Evolutionary conservation across 768 basidiomycete genomes (phyloP).

Genomic region (Leccinum disarticulatum): DNA sequence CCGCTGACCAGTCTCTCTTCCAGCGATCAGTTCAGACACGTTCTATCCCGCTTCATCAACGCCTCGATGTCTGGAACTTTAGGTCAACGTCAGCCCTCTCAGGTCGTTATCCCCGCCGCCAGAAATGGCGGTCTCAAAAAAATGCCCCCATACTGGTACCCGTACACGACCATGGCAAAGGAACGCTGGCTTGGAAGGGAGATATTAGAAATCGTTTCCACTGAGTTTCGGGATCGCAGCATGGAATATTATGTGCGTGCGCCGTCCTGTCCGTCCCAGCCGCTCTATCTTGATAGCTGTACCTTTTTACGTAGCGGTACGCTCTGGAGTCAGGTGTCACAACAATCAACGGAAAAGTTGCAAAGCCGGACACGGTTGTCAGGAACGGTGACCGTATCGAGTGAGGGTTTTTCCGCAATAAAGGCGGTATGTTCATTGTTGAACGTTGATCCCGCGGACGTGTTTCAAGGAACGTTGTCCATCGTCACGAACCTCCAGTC

Average conservation of each 20-base stretch:
- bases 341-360: slow-evolving; percentile 88
- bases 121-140: slow-evolving; percentile 61
- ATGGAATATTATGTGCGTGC: slow-evolving; percentile 92
- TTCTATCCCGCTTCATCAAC: slow-evolving; percentile 51
- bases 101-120: slow-evolving; percentile 16
- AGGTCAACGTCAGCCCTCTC: slow-evolving; percentile 28
- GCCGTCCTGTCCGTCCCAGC: neutral
- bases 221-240: slow-evolving; percentile 90
- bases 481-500: slow-evolving; percentile 97
- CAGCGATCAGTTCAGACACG: slow-evolving; percentile 56
- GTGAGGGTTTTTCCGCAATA: slow-evolving; percentile 44
- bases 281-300: neutral
- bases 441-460: slow-evolving; percentile 1
- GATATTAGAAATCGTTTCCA: slow-evolving; percentile 87
- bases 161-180: slow-evolving; percentile 92
- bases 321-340: slow-evolving; percentile 93
- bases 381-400: slow-evolving; percentile 88
- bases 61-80: slow-evolving; percentile 43
- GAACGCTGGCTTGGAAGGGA: slow-evolving; percentile 86
- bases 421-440: neutral
- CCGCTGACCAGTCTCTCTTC: slow-evolving; percentile 50
- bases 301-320: slow-evolving; percentile 48
- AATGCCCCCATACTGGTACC: slow-evolving; percentile 88
- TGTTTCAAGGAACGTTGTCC: slow-evolving; percentile 75
- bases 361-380: slow-evolving; percentile 74